These are phyloP conservation scores for Cinchona pubescens DNA, from an alignment of 257 asterid genomes.

Conservation along the genomic window DNA sequence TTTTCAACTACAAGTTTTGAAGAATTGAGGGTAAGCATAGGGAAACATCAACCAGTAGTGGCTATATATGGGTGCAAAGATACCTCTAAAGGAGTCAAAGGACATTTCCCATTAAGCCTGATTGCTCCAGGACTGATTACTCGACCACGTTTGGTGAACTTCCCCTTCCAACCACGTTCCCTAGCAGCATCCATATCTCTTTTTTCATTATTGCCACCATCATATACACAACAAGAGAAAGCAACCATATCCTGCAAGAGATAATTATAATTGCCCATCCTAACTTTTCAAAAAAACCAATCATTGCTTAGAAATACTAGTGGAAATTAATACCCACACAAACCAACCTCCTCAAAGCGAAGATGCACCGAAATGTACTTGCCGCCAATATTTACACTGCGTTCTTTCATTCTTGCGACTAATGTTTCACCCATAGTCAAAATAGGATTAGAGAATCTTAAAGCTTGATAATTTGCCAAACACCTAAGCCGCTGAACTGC, in stretches of 20 bases:
- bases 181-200: conserved; percentile 96
- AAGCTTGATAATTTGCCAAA: conserved; percentile 90
- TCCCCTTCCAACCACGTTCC: conserved; percentile 98
- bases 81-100: conserved; percentile 96
- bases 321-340: neutral
- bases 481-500: conserved; percentile 87
- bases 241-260: conserved; percentile 95
- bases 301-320: conserved; percentile 14
- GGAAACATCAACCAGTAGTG: too few relatives aligned
- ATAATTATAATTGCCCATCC: conserved; percentile 20
- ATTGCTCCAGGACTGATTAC: conserved; percentile 84
- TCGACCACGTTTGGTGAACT: conserved; percentile 88
- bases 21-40: neutral
- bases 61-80: too few relatives aligned
- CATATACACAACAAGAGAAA: conserved; percentile 94
- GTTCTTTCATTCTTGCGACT: conserved; percentile 85
- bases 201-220: conserved; percentile 84
- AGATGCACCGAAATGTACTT: conserved; percentile 95
- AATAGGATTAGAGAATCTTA: conserved; percentile 71
- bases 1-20: neutral
- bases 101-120: conserved; percentile 91
- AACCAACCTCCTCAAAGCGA: conserved; percentile 98
- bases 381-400: conserved; percentile 78
- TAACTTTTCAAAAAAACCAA: conserved; percentile 13
- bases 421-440: conserved; percentile 62